Evolutionary conservation across 371 early-diverging fungal genomes (phyloP).

Genomic region (Circinella umbellata): DNA sequence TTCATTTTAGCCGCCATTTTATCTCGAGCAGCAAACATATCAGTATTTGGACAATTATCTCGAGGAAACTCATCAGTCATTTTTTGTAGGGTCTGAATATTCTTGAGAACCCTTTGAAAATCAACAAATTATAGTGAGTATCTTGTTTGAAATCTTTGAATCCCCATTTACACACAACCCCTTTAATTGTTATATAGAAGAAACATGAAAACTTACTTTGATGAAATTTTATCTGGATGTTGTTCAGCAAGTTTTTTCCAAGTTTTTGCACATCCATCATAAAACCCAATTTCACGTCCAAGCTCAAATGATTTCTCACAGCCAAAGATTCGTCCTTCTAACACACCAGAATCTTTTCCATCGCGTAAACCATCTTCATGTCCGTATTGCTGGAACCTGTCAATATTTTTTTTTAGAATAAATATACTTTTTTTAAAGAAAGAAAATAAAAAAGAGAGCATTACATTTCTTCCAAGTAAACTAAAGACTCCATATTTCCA

Average conservation of each 20-base stretch:
- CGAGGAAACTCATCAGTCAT: constrained; percentile 58
- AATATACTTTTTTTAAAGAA: too few relatives aligned
- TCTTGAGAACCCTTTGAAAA: constrained; percentile 42
- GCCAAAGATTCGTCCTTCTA: constrained; percentile 78
- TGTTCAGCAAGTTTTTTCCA: constrained; percentile 55
- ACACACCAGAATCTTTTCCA: constrained; percentile 62
- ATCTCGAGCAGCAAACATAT: constrained; percentile 58
- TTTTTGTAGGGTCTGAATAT: constrained; percentile 52
- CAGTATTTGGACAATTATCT: constrained; percentile 61
- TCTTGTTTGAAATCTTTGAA: too few relatives aligned
- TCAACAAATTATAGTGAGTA: not conserved
- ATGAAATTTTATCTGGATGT: constrained; percentile 47
- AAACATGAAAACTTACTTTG: constrained; percentile 40
- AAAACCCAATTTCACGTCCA: constrained; percentile 75
- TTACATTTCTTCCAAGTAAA: constrained; percentile 71
- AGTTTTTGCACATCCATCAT: constrained; percentile 67
- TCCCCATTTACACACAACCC: too few relatives aligned
- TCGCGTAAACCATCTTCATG: constrained; percentile 70
- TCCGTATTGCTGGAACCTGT: constrained; percentile 73
- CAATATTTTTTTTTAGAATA: not conserved
- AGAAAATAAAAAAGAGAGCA: not conserved
- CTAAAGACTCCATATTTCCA: constrained; percentile 58
- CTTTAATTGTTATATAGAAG: not conserved
- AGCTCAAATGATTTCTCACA: constrained; percentile 75
- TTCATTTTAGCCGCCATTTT: constrained; percentile 68